Evolutionary conservation across 2,329 filamentous ascomycete genomes (phyloP).

Genomic region (Phialophora tarda): DNA sequence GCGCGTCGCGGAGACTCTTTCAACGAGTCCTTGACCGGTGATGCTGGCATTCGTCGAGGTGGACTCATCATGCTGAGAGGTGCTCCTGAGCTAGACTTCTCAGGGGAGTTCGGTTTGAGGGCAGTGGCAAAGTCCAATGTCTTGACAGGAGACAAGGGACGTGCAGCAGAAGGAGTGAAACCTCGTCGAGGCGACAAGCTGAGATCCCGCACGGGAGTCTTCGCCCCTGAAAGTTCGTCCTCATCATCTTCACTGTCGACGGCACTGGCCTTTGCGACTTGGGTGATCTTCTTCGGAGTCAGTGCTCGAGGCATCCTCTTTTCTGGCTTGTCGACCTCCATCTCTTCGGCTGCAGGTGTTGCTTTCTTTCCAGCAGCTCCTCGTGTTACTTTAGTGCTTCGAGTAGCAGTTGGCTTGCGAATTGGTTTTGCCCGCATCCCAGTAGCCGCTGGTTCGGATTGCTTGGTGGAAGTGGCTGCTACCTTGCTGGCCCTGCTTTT

Average conservation of each 20-base stretch:
- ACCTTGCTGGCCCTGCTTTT: slow-evolving; percentile 40
- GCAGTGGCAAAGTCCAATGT: slow-evolving; percentile 46
- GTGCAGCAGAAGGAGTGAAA: slow-evolving; percentile 41
- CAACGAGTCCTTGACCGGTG: slow-evolving; percentile 51
- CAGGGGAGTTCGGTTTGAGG: slow-evolving; percentile 30
- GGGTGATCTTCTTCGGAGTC: slow-evolving; percentile 57
- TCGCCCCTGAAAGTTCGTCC: slow-evolving; percentile 50
- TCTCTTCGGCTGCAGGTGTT: slow-evolving; percentile 15
- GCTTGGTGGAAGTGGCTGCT: slow-evolving; percentile 37
- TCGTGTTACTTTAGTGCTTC: slow-evolving; percentile 42
- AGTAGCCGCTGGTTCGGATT: slow-evolving; percentile 41
- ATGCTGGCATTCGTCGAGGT: slow-evolving; percentile 51
- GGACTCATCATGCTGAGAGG: slow-evolving; percentile 51
- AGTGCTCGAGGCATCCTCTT: slow-evolving; percentile 45
- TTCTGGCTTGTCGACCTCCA: slow-evolving; percentile 33
- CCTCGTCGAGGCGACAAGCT: slow-evolving; percentile 46
- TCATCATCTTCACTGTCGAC: slow-evolving; percentile 46
- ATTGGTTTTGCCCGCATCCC: slow-evolving; percentile 55
- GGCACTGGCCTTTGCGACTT: slow-evolving; percentile 50
- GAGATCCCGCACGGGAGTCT: slow-evolving; percentile 44
- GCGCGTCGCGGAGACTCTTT: slow-evolving; percentile 50
- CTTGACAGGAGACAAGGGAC: slow-evolving; percentile 46
- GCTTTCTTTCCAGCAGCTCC: slow-evolving; percentile 37
- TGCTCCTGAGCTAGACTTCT: slow-evolving; percentile 46
- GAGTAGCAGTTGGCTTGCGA: slow-evolving; percentile 48